Conservation (phyloP, 2,329 filamentous ascomycete genomes). For the Hymenoscyphus salicellus region DNA sequence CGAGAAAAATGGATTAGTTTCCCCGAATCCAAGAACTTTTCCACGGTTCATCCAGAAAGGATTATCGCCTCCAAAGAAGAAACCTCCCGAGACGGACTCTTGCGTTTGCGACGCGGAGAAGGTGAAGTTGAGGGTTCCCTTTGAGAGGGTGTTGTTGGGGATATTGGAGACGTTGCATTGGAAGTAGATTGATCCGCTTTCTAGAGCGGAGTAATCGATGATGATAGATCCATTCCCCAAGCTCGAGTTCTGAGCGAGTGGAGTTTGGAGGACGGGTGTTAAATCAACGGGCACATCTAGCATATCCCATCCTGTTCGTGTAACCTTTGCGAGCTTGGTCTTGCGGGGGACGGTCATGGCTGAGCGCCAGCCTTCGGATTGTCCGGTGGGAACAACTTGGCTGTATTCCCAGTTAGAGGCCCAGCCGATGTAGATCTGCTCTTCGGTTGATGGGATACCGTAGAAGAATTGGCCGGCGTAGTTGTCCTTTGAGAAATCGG, state of each 20-base stretch:
- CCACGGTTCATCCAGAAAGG: conserved; percentile 52
- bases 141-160: conserved; percentile 19
- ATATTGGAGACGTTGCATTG: conserved; percentile 51
- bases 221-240: conserved; percentile 48
- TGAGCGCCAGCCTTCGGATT: conserved; percentile 51
- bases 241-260: conserved; percentile 43
- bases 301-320: conserved; percentile 51
- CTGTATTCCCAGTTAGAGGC: conserved; percentile 60
- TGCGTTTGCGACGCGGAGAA: conserved; percentile 48
- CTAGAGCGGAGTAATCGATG: conserved; percentile 49
- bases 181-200: conserved; percentile 53
- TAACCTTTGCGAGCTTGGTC: conserved; percentile 50
- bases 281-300: conserved; percentile 50
- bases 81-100: conserved; percentile 50
- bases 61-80: conserved; percentile 47
- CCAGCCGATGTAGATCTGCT: conserved; percentile 48
- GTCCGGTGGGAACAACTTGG: conserved; percentile 51
- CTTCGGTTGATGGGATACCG: conserved; percentile 38
- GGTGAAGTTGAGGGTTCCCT: conserved; percentile 48
- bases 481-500: conserved; percentile 51
- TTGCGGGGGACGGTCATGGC: conserved; percentile 53
- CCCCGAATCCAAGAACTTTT: conserved; percentile 44
- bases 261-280: conserved; percentile 44
- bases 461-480: conserved; percentile 58
- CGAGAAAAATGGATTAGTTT: conserved; percentile 52